phyloP scores from a whole-genome alignment of 352 stramenopile species.

The Phytopythium delawarense region DNA sequence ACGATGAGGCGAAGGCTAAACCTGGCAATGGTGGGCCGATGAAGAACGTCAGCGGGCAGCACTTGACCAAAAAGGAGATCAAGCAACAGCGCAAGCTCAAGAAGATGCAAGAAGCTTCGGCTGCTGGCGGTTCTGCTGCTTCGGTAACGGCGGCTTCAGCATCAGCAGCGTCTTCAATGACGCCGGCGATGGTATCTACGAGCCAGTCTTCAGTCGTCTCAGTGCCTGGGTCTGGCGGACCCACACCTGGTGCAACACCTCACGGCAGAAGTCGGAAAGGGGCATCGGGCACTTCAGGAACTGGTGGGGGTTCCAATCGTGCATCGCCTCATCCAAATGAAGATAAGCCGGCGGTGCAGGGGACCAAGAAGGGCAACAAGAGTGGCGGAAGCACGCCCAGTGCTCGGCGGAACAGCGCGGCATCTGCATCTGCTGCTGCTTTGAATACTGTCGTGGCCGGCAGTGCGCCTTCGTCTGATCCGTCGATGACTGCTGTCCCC shows the following conservation, averaged over 20 bases:
- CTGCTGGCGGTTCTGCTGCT: background rate
- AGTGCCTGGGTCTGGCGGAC: background rate
- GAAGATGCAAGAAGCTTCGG: constrained; percentile 47
- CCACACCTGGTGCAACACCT: background rate
- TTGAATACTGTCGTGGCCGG: background rate
- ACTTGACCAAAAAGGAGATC: constrained; percentile 60
- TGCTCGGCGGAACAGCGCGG: constrained; percentile 10
- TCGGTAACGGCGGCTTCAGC: background rate
- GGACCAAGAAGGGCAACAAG: constrained; percentile 40
- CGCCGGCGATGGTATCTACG: background rate
- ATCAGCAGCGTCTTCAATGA: background rate
- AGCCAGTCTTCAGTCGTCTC: background rate
- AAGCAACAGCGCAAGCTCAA: constrained; percentile 73
- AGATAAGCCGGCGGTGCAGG: constrained; percentile 25
- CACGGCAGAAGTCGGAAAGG: background rate
- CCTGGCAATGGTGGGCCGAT: constrained; percentile 6
- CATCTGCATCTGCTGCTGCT: background rate
- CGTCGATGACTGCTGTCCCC: background rate
- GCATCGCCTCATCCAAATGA: constrained; percentile 24
- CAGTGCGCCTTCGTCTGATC: constrained; percentile 1
- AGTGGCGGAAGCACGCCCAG: constrained; percentile 20
- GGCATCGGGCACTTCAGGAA: background rate
- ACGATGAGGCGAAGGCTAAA: constrained; percentile 14
- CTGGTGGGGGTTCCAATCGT: constrained; percentile 3
- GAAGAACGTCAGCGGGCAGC: constrained; percentile 7